These are phyloP conservation scores for Candida cerambycidarum DNA, from an alignment of 805 yeast species.

Conservation along the genomic window DNA sequence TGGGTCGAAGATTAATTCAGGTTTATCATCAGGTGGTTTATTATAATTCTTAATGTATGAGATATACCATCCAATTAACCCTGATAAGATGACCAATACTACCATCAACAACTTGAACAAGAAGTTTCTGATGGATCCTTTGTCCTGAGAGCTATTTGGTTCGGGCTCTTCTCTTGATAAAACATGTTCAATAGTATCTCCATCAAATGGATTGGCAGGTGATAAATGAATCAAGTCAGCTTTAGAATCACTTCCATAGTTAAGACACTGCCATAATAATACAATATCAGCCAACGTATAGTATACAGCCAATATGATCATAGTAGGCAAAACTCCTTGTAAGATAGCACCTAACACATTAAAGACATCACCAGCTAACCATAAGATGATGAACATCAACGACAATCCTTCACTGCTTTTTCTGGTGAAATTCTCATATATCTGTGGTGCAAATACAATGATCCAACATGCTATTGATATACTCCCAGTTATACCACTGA, in stretches of 20 bases:
- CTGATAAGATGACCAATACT: constrained; percentile 66
- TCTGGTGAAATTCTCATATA: constrained; percentile 84
- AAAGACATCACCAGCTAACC: constrained; percentile 94
- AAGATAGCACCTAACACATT: constrained; percentile 88
- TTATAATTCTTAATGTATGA: constrained; percentile 52
- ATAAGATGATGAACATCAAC: constrained; percentile 76
- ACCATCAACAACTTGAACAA: constrained; percentile 52
- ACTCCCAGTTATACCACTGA: constrained; percentile 79
- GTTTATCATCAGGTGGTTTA: constrained; percentile 28
- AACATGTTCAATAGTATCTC: constrained; percentile 64
- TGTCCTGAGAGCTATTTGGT: constrained; percentile 19
- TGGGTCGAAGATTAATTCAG: constrained; percentile 62
- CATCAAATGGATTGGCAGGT: constrained; percentile 83
- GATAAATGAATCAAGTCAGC: constrained; percentile 74
- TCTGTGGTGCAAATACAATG: constrained; percentile 95
- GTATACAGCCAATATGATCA: constrained; percentile 89
- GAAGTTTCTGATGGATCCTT: constrained; percentile 20
- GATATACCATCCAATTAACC: constrained; percentile 84
- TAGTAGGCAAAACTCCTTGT: constrained; percentile 91
- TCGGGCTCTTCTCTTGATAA: constrained; percentile 41
- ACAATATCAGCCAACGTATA: constrained; percentile 90
- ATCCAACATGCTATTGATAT: constrained; percentile 97
- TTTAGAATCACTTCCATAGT: constrained; percentile 67
- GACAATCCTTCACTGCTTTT: constrained; percentile 90
- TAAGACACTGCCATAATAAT: constrained; percentile 76